A percentile compares a stretch with the other conserved stretches of the same genome.
Conservation (phyloP, 148 eudicot genomes). For the Pouteria glomerata region DNA sequence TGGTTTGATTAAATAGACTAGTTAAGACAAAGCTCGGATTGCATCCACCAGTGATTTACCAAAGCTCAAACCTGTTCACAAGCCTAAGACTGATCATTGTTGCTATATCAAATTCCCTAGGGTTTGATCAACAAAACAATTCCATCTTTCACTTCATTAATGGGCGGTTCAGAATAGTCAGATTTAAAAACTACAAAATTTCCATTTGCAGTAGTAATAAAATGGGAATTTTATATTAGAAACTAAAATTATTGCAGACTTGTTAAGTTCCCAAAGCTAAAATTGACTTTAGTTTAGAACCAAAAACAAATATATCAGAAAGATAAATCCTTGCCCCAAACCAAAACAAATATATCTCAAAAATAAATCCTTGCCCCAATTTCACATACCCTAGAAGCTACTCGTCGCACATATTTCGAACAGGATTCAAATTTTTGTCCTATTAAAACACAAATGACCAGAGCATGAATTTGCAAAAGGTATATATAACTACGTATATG, state of each 20-base stretch:
- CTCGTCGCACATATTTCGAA: background rate
- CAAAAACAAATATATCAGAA: background rate
- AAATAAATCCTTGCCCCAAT: background rate
- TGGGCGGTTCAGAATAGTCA: background rate
- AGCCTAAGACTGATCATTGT: no score
- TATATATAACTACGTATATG: background rate
- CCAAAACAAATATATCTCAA: no score
- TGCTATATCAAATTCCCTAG: background rate
- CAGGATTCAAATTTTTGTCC: background rate
- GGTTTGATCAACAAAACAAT: background rate
- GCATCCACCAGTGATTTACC: no score
- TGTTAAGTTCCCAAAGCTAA: background rate
- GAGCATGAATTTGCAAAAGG: background rate
- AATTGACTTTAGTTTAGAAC: background rate
- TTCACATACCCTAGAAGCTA: background rate
- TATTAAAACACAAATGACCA: background rate
- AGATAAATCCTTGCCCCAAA: background rate
- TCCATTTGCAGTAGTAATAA: background rate
- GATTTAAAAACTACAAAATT: background rate
- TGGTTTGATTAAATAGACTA: no score
- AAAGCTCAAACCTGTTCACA: background rate
- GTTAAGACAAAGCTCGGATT: no score
- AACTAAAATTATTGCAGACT: background rate
- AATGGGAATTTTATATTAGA: background rate
- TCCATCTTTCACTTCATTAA: background rate